These are phyloP conservation scores for Dendrostoma leiphaemia DNA, from an alignment of 2,329 filamentous ascomycete species.

Conservation along the genomic window DNA sequence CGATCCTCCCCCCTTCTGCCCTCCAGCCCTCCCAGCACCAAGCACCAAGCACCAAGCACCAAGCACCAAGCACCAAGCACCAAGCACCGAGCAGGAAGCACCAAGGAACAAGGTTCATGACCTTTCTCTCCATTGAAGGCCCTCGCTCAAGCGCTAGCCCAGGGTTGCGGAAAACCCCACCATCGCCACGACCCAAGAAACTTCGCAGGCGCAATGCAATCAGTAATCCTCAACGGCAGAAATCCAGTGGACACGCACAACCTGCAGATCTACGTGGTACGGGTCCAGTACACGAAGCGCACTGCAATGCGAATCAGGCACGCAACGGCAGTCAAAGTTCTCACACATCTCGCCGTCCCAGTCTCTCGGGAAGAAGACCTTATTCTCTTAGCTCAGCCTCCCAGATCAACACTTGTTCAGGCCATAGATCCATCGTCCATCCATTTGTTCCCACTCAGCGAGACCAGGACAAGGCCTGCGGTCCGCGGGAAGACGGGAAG, in stretches of 20 bases:
- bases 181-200: slow-evolving; percentile 7
- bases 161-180: background rate
- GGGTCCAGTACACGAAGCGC: background rate
- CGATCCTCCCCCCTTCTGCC: no score
- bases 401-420: background rate
- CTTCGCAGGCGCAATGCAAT: no score
- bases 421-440: background rate
- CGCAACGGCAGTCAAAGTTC: background rate
- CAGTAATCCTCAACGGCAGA: background rate
- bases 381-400: background rate
- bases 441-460: background rate
- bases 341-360: background rate
- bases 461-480: slow-evolving; percentile 19
- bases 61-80: slow-evolving; percentile 4
- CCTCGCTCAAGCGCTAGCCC: slow-evolving; percentile 20
- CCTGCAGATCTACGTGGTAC: no score
- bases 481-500: slow-evolving; percentile 1
- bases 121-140: slow-evolving; percentile 30
- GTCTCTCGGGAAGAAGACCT: background rate
- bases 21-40: no score
- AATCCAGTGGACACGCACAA: no score
- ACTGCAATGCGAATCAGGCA: background rate
- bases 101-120: background rate
- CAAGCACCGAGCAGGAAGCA: no score
- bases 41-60: no score